Evolutionary conservation across 306 rosid genomes (phyloP).

Genomic region (Acacia confusa): DNA sequence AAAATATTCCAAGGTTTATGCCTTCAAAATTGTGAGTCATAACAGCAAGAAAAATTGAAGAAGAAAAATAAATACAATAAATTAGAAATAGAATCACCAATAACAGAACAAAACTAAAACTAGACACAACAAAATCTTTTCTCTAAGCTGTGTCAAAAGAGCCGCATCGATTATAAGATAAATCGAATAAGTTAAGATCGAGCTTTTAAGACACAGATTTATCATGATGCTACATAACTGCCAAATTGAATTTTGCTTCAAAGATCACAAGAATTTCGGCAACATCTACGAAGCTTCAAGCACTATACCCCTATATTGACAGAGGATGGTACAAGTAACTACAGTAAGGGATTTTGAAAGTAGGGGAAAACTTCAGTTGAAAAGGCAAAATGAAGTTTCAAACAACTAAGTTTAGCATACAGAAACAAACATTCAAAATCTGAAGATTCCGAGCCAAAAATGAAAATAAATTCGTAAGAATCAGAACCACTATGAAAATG

Average conservation of each 20-base stretch:
- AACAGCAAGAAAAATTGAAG: too few species aligned
- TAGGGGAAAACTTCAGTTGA: background rate
- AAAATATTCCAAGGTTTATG: too few species aligned
- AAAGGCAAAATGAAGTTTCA: conserved; percentile 14
- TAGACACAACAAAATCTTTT: background rate
- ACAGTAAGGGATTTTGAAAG: background rate
- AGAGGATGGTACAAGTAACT: background rate
- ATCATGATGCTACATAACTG: background rate
- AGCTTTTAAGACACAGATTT: background rate
- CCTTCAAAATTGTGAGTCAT: too few species aligned
- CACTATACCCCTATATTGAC: background rate
- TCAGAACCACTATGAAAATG: too few species aligned
- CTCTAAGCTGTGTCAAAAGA: background rate
- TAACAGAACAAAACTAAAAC: conserved; percentile 14
- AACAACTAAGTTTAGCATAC: conserved; percentile 1
- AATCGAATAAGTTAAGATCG: conserved; percentile 11
- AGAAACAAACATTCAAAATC: conserved; percentile 1
- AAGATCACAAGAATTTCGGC: background rate
- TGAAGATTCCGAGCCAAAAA: too few species aligned
- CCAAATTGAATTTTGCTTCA: background rate
- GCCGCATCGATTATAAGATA: conserved; percentile 10
- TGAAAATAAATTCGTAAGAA: too few species aligned
- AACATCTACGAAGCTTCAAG: background rate
- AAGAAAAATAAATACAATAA: too few species aligned
- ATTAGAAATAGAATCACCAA: too few species aligned